phyloP scores from a whole-genome alignment of 495 filamentous ascomycete species.

The Talaromyces liani region DNA sequence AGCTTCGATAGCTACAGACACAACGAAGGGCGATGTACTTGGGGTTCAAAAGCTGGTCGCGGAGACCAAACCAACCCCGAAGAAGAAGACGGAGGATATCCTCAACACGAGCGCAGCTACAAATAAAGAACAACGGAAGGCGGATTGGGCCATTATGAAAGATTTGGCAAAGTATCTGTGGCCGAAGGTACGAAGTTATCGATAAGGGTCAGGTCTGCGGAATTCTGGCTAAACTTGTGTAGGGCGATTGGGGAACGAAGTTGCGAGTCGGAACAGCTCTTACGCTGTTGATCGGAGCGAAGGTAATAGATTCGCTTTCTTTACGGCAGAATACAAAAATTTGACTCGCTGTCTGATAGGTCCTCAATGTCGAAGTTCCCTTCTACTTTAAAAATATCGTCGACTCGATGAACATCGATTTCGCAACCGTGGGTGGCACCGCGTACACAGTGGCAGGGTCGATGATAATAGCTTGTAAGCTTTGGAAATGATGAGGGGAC shows the following conservation, averaged over 20 bases:
- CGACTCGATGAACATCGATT: conserved; percentile 94
- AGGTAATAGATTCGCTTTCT: conserved; percentile 35
- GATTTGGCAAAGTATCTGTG: conserved; percentile 97
- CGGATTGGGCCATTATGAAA: conserved; percentile 97
- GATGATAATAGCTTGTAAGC: conserved; percentile 76
- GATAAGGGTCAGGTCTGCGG: background rate
- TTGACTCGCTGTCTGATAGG: conserved; percentile 26
- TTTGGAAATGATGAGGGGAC: background rate
- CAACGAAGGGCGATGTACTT: conserved; percentile 5
- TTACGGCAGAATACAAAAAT: background rate
- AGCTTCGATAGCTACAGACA: conserved; percentile 10
- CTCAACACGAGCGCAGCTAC: conserved; percentile 48
- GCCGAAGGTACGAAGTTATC: conserved; percentile 59
- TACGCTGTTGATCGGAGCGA: conserved; percentile 77
- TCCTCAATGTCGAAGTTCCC: conserved; percentile 93
- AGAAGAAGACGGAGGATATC: conserved; percentile 40
- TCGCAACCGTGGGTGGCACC: conserved; percentile 71
- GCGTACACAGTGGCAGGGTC: conserved; percentile 83
- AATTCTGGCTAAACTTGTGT: conserved; percentile 4
- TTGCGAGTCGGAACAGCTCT: conserved; percentile 76
- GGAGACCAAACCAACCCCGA: conserved; percentile 14
- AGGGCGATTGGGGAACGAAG: conserved; percentile 74
- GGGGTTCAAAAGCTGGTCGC: conserved; percentile 11
- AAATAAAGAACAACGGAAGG: conserved; percentile 84
- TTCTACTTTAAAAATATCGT: conserved; percentile 99